phyloP scores from a whole-genome alignment of 164 flowering plant species.

The Houttuynia cordata region DNA sequence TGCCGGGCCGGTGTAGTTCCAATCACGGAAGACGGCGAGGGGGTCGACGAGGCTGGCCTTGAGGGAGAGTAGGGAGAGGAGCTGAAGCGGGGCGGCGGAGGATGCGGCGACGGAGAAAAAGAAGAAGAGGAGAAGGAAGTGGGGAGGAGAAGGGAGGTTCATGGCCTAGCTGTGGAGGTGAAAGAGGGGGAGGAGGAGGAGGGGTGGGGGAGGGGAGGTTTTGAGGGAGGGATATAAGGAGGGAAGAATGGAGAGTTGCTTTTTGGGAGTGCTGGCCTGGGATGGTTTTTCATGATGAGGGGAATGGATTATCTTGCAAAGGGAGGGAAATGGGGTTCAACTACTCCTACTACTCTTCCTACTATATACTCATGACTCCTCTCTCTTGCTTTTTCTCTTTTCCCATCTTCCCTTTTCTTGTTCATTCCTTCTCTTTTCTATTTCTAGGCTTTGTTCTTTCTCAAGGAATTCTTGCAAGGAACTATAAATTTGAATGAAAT shows the following conservation, averaged over 20 bases:
- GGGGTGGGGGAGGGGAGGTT: slow-evolving; percentile 6
- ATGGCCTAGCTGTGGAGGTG: slow-evolving; percentile 2
- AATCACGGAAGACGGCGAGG: slow-evolving; percentile 34
- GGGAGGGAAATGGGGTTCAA: slow-evolving; percentile 6
- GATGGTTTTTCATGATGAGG: slow-evolving; percentile 64
- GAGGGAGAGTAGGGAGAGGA: slow-evolving; percentile 55
- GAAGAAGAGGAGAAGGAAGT: slow-evolving; percentile 8
- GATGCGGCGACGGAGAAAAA: slow-evolving; percentile 11
- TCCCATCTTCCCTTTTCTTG: neutral
- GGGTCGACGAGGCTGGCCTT: slow-evolving; percentile 69
- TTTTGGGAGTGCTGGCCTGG: slow-evolving; percentile 59
- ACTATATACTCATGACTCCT: slow-evolving; percentile 4
- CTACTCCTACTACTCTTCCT: neutral
- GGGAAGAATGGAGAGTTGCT: slow-evolving; percentile 35
- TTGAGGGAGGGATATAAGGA: slow-evolving; percentile 66
- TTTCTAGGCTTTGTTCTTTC: neutral
- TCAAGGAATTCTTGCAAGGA: neutral
- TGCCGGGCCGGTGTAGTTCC: slow-evolving; percentile 28
- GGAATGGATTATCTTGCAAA: slow-evolving; percentile 14
- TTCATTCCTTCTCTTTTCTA: neutral
- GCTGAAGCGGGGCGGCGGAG: slow-evolving; percentile 19
- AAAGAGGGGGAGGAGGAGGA: slow-evolving; percentile 6
- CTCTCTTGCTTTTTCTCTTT: slow-evolving; percentile 7
- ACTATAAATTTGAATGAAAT: neutral
- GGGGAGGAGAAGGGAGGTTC: neutral